phyloP scores from a whole-genome alignment of 2,329 filamentous ascomycete genomes.

The Tetracladium maxilliforme region DNA sequence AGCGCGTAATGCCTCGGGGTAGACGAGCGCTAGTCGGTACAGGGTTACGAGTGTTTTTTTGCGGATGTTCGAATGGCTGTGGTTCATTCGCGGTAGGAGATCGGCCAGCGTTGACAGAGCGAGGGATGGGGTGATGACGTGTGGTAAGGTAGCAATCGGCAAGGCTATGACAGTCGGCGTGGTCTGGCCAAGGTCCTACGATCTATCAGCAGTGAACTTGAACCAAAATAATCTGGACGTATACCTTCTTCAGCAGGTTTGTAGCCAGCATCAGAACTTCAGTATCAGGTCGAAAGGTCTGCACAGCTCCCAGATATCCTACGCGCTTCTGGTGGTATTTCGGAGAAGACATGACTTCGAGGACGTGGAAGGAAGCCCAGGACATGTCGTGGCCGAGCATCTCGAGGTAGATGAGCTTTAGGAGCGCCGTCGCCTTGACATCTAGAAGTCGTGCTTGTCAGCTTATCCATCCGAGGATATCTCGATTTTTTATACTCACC shows the following conservation, averaged over 20 bases:
- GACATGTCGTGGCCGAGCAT: conserved; percentile 99
- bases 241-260: conserved; percentile 85
- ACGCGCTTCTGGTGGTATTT: conserved; percentile 94
- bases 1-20: conserved; percentile 80
- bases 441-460: conserved; percentile 32
- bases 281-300: conserved; percentile 90
- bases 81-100: conserved; percentile 70
- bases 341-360: conserved; percentile 95
- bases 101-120: conserved; percentile 82
- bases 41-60: conserved; percentile 96
- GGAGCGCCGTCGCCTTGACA: conserved; percentile 85
- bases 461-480: conserved; percentile 2
- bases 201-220: conserved; percentile 1
- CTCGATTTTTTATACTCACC: conserved; percentile 32
- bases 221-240: conserved; percentile 2
- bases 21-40: conserved; percentile 88
- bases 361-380: conserved; percentile 95
- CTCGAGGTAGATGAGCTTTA: conserved; percentile 94
- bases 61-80: conserved; percentile 71
- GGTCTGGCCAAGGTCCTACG: conserved; percentile 57
- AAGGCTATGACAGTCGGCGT: conserved; percentile 67
- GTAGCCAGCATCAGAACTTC: conserved; percentile 97
- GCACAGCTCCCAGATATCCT: conserved; percentile 86
- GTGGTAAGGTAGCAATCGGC: conserved; percentile 79
- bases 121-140: conserved; percentile 84